Conservation (phyloP, 805 yeast species). For the Metschnikowia bowlesiae region DNA sequence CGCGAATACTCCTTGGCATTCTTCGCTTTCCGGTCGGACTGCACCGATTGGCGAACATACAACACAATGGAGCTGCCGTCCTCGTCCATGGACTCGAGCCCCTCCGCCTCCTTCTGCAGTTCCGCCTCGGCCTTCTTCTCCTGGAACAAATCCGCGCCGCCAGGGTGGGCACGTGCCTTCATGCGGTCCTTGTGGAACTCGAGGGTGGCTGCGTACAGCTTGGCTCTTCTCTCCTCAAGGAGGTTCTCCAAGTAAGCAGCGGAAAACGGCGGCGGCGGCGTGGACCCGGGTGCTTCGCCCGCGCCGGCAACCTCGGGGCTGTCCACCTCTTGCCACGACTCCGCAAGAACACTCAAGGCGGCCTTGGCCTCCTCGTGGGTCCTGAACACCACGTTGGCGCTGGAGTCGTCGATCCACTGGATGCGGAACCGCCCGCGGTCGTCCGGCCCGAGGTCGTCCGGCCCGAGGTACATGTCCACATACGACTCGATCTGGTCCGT, state of each 20-base stretch:
- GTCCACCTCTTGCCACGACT: conserved; percentile 11
- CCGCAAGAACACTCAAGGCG: conserved; percentile 35
- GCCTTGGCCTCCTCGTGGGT: conserved; percentile 37
- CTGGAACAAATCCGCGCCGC: conserved; percentile 9
- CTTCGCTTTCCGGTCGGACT: conserved; percentile 51
- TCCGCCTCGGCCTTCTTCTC: conserved; percentile 12
- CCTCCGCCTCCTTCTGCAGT: background rate
- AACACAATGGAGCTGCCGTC: conserved; percentile 36
- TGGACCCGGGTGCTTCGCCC: background rate
- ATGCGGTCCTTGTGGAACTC: conserved; percentile 29
- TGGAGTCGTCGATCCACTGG: conserved; percentile 66
- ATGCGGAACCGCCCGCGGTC: conserved; percentile 39
- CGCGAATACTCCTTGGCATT: conserved; percentile 57
- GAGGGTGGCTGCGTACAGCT: conserved; percentile 36
- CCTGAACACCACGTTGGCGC: conserved; percentile 52
- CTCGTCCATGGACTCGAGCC: conserved; percentile 28
- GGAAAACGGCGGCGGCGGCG: conserved; percentile 8
- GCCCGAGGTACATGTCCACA: conserved; percentile 37
- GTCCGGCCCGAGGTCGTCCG: conserved; percentile 14
- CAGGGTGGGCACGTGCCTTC: conserved; percentile 7
- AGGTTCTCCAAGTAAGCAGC: conserved; percentile 20
- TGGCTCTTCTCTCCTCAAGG: conserved; percentile 37
- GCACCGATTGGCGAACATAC: conserved; percentile 46
- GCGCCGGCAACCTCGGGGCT: background rate
- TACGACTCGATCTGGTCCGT: conserved; percentile 56